Evolutionary conservation across 176 grass and related monocot genomes (phyloP).

Genomic region (Eremochloa ophiuroides): DNA sequence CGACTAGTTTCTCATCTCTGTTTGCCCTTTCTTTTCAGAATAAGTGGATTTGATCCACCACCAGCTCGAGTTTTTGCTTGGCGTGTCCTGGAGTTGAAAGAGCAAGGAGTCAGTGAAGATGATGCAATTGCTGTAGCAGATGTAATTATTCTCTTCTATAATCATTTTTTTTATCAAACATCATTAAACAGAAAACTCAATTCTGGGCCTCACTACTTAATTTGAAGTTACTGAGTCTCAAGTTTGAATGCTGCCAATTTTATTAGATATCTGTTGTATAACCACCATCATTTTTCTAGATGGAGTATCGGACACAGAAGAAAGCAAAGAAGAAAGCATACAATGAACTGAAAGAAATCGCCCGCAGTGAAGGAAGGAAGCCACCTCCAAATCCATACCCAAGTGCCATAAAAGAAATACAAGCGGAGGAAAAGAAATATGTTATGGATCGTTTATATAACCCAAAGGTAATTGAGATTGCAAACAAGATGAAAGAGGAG

Average conservation of each 20-base stretch:
- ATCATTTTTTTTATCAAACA: slow-evolving; percentile 7
- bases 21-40: slow-evolving; percentile 35
- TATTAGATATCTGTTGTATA: neutral
- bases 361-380: slow-evolving; percentile 48
- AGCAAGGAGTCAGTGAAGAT: slow-evolving; percentile 62
- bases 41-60: slow-evolving; percentile 77
- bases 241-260: neutral
- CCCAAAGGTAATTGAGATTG: slow-evolving; percentile 81
- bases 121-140: slow-evolving; percentile 84
- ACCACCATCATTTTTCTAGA: slow-evolving; percentile 36
- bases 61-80: slow-evolving; percentile 88
- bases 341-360: slow-evolving; percentile 68
- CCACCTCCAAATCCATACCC: slow-evolving; percentile 84
- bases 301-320: slow-evolving; percentile 74
- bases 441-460: slow-evolving; percentile 69
- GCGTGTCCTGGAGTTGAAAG: slow-evolving; percentile 73
- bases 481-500: slow-evolving; percentile 70
- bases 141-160: slow-evolving; percentile 37
- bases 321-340: slow-evolving; percentile 84
- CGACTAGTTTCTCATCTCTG: no score
- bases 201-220: neutral
- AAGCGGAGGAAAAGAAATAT: slow-evolving; percentile 80
- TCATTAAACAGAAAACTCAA: neutral
- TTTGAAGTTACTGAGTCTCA: neutral
- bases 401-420: slow-evolving; percentile 81